A percentile compares a stretch with the other conserved stretches of the same genome.
Conservation (phyloP, 2,329 filamentous ascomycete species). For the Ophiostoma piceae region DNA sequence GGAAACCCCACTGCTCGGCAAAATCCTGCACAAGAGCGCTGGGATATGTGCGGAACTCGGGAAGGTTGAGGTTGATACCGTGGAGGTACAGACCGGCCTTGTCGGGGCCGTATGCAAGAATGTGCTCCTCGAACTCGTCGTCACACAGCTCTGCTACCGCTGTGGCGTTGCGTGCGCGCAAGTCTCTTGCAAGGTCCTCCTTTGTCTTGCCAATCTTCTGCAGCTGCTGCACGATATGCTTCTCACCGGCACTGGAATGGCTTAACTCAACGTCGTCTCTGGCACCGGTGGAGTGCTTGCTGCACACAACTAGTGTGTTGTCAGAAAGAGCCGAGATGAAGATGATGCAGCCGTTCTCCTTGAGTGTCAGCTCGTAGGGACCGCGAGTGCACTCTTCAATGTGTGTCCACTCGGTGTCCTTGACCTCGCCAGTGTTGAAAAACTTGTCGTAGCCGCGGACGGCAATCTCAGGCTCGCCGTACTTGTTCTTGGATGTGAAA, state of each 20-base stretch:
- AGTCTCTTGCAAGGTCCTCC: constrained; percentile 67
- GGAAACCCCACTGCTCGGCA: constrained; percentile 89
- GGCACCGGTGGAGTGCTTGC: constrained; percentile 90
- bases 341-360: constrained; percentile 99
- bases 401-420: constrained; percentile 74
- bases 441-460: constrained; percentile 97
- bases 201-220: constrained; percentile 70
- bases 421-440: constrained; percentile 85
- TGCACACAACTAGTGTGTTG: constrained; percentile 88
- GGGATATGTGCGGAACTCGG: constrained; percentile 82
- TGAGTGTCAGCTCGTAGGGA: constrained; percentile 91
- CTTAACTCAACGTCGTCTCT: constrained; percentile 67
- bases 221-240: constrained; percentile 76
- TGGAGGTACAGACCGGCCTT: constrained; percentile 89
- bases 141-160: constrained; percentile 95
- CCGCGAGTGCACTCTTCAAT: constrained; percentile 71
- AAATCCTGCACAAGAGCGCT: constrained; percentile 80
- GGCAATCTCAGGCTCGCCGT: constrained; percentile 68
- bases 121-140: constrained; percentile 93
- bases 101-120: constrained; percentile 78
- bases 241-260: constrained; percentile 79
- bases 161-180: constrained; percentile 80
- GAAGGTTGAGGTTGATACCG: constrained; percentile 92
- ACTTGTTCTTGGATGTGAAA: constrained; percentile 69
- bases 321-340: constrained; percentile 91